Conservation (phyloP, 106 monocot genomes). For the Apostasia ramifera region DNA sequence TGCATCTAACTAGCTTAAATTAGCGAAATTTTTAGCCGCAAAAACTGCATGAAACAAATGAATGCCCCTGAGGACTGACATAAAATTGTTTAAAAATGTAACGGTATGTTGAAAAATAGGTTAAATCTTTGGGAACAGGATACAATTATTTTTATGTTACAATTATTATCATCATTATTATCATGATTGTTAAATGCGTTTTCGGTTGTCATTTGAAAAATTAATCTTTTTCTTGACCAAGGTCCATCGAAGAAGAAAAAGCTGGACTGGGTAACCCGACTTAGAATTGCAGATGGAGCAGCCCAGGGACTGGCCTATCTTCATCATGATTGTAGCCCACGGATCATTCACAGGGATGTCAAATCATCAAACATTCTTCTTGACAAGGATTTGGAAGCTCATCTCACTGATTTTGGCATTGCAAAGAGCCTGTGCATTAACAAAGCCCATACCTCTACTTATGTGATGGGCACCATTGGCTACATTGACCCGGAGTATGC, state of each 20-base stretch:
- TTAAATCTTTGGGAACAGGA: too few relatives aligned
- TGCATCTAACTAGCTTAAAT: too few relatives aligned
- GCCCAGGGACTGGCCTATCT: conserved; percentile 89
- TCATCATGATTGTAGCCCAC: conserved; percentile 90
- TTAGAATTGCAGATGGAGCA: conserved; percentile 74
- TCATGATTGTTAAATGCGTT: too few relatives aligned
- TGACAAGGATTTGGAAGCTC: conserved; percentile 82
- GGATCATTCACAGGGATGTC: conserved; percentile 89
- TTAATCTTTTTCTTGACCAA: conserved; percentile 9
- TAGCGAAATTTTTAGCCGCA: too few relatives aligned
- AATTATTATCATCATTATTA: too few relatives aligned
- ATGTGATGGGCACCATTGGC: conserved; percentile 94
- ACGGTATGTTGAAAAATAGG: too few relatives aligned
- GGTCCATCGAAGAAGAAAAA: conserved; percentile 75
- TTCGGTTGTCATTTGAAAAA: too few relatives aligned
- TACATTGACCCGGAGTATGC: conserved; percentile 98
- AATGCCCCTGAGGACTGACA: too few relatives aligned
- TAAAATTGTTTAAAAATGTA: too few relatives aligned
- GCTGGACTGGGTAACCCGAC: conserved; percentile 69
- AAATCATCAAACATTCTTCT: conserved; percentile 95
- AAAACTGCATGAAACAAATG: too few relatives aligned
- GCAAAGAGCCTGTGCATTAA: conserved; percentile 77
- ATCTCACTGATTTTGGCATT: conserved; percentile 95
- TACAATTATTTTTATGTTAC: too few relatives aligned
- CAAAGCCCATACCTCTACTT: conserved; percentile 89